Evolutionary conservation across 352 stramenopile species (phyloP).

Genomic region (Hyaloperonospora brassicae): DNA sequence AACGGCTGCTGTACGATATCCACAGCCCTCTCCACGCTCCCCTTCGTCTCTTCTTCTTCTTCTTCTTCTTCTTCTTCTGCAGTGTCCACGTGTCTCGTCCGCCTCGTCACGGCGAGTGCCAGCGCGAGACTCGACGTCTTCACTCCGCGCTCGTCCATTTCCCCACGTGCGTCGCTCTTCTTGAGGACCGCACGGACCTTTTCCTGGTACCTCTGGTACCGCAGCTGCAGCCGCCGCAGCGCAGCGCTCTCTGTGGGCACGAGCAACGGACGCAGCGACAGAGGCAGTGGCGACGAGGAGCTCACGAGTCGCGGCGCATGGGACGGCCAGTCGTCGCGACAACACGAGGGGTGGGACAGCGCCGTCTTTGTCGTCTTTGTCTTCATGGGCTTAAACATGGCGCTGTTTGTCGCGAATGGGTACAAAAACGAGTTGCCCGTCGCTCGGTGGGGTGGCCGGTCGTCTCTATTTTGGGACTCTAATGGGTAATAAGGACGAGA

Average conservation of each 20-base stretch:
- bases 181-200: slow-evolving; percentile 56
- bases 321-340: slow-evolving; percentile 23
- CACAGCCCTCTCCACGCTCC: slow-evolving; percentile 1
- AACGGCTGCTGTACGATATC: no score
- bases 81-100: no score
- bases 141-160: slow-evolving; percentile 17
- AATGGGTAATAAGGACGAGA: no score
- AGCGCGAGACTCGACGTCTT: slow-evolving; percentile 57
- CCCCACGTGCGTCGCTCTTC: slow-evolving; percentile 24
- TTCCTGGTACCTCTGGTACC: slow-evolving; percentile 66
- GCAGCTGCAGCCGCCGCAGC: slow-evolving; percentile 46
- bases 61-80: no score
- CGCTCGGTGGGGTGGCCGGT: no score
- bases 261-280: slow-evolving; percentile 28
- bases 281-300: slow-evolving; percentile 14
- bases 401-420: no score
- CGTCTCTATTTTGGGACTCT: no score
- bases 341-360: slow-evolving; percentile 12
- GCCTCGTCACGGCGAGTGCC: slow-evolving; percentile 37
- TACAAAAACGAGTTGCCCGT: no score
- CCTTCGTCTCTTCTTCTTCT: slow-evolving; percentile 15
- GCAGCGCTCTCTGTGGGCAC: slow-evolving; percentile 37
- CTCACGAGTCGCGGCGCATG: neutral
- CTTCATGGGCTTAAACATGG: slow-evolving; percentile 40
- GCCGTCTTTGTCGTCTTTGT: slow-evolving; percentile 34